phyloP scores from a whole-genome alignment of 75 land plant species.

The Sequoia sempervirens region DNA sequence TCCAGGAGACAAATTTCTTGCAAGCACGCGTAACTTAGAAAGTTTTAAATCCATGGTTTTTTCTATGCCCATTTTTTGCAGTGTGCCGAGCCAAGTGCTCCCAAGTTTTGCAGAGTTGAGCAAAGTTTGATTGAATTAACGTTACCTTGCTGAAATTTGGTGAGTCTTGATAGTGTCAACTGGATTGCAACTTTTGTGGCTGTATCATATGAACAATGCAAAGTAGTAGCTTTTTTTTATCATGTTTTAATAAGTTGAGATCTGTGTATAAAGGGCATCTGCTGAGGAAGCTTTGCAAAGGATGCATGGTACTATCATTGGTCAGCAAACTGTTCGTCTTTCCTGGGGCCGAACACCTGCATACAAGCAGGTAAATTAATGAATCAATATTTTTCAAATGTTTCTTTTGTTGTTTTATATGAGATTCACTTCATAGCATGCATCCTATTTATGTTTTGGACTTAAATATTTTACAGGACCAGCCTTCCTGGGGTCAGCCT shows the following conservation, averaged over 20 bases:
- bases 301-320: conserved; percentile 76
- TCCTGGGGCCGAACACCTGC: conserved; percentile 91
- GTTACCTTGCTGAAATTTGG: background rate
- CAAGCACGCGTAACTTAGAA: no score
- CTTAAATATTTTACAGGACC: background rate
- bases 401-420: background rate
- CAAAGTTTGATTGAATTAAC: background rate
- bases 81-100: background rate
- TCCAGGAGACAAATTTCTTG: no score
- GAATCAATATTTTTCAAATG: background rate
- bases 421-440: background rate
- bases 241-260: background rate
- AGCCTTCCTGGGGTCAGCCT: conserved; percentile 15
- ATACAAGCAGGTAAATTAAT: conserved; percentile 59
- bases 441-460: background rate
- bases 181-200: background rate
- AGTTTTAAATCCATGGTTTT: background rate
- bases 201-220: background rate
- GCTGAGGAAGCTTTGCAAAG: conserved; percentile 88
- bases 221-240: background rate
- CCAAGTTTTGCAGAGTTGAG: background rate
- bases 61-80: background rate
- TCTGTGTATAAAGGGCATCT: conserved; percentile 2
- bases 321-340: conserved; percentile 79
- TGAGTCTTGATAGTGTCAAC: background rate